phyloP scores from a whole-genome alignment of 371 early-diverging fungal species.

The Mycotypha africana region DNA sequence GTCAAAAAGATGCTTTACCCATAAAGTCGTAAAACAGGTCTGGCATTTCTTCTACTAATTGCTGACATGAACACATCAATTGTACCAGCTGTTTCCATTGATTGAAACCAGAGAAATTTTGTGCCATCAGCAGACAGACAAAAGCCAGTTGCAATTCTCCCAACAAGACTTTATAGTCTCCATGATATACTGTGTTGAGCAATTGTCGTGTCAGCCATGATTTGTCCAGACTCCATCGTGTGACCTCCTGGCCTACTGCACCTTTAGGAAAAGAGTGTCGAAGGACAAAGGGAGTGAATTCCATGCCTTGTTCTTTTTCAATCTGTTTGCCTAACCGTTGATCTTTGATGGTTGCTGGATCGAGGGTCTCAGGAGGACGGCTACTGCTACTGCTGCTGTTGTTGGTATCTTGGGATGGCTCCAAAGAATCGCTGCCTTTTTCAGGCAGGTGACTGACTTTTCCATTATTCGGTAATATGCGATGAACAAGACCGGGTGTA shows the following conservation, averaged over 20 bases:
- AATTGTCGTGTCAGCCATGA: constrained; percentile 70
- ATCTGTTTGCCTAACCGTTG: constrained; percentile 32
- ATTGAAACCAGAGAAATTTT: constrained; percentile 82
- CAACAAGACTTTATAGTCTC: constrained; percentile 45
- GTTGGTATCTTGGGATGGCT: neutral
- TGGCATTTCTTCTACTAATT: constrained; percentile 45
- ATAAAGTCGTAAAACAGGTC: constrained; percentile 53
- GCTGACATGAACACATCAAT: constrained; percentile 60
- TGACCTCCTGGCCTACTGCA: constrained; percentile 66
- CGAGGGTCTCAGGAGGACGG: neutral
- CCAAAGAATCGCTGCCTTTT: constrained; percentile 8
- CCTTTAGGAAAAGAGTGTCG: constrained; percentile 75
- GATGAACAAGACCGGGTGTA: constrained; percentile 42
- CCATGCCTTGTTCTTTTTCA: constrained; percentile 40
- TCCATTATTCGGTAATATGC: constrained; percentile 61
- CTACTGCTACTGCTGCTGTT: no score
- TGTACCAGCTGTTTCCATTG: constrained; percentile 84
- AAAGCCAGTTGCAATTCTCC: constrained; percentile 85
- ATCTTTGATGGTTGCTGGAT: constrained; percentile 13
- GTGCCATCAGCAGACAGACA: constrained; percentile 74
- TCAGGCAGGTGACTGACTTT: constrained; percentile 43
- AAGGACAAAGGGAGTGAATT: constrained; percentile 71
- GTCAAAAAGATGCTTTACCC: constrained; percentile 44
- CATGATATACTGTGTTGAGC: constrained; percentile 34
- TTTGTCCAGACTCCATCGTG: constrained; percentile 87